phyloP scores from a whole-genome alignment of 2,329 filamentous ascomycete species.

The Colletotrichum eremochloae region DNA sequence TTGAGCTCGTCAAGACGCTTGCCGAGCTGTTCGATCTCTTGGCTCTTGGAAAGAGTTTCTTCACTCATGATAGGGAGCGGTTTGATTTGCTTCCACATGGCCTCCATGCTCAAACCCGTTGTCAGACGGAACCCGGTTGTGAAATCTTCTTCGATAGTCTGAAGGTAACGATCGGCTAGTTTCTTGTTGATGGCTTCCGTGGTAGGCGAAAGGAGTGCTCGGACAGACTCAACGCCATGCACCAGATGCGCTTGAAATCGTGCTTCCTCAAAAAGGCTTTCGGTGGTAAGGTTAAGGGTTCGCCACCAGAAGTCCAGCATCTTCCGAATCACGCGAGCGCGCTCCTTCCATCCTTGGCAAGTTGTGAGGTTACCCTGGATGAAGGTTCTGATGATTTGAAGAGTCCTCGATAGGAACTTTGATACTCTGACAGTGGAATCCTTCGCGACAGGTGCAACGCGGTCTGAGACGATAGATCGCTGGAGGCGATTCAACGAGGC shows the following conservation, averaged over 20 bases:
- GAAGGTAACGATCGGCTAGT: constrained; percentile 57
- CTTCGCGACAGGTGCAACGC: constrained; percentile 68
- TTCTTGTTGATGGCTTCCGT: constrained; percentile 49
- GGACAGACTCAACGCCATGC: constrained; percentile 61
- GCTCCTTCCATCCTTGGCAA: constrained; percentile 51
- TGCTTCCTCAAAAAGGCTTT: constrained; percentile 69
- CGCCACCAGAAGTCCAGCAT: constrained; percentile 68
- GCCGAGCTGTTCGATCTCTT: constrained; percentile 68
- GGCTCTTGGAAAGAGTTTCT: constrained; percentile 59
- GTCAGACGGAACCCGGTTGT: constrained; percentile 77
- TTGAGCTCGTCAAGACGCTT: constrained; percentile 71
- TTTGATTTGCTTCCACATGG: constrained; percentile 80
- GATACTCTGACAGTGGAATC: constrained; percentile 71
- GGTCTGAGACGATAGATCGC: constrained; percentile 67
- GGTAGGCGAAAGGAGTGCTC: constrained; percentile 48
- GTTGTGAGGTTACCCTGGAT: constrained; percentile 52
- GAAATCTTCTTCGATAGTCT: constrained; percentile 69
- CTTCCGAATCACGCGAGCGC: constrained; percentile 52
- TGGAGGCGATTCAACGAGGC: constrained; percentile 71
- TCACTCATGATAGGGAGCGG: constrained; percentile 69
- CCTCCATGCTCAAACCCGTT: constrained; percentile 84
- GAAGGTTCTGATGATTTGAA: constrained; percentile 59
- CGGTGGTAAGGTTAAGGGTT: constrained; percentile 63
- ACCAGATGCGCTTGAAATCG: constrained; percentile 73
- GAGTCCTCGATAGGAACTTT: constrained; percentile 62